Evolutionary conservation across 495 filamentous ascomycete species (phyloP), one percentile per base, ranked within the genome.

Genomic region (Cudoniella acicularis): DNA sequence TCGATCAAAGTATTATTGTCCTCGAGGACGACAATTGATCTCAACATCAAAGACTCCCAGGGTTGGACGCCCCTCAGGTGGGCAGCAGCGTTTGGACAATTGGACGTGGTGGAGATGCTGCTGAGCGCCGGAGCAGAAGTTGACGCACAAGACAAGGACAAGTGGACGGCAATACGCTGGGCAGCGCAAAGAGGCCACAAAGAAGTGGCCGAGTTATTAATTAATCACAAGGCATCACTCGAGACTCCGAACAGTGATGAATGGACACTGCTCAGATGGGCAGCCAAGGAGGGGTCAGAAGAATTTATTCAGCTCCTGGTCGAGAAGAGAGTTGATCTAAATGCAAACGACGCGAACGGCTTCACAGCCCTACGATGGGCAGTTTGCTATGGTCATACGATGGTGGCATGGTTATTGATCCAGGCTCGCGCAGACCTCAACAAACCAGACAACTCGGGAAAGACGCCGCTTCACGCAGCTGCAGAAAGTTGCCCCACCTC

Each of bases 1-100:
- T 58, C 41, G 57, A 17, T 62, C 56, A 25, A 48, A 41, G 30
- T 67, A 57, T 45, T 66, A 61, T 53, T 63, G 18, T 27, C 49
- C 3, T 8, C 18, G 9, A 8, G 8, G 18, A 51, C 18, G 23
- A 21, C 8, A 16, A 51, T 51, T 22, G 25, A 54, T 54, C 17
- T 54, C 2, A 40, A 36, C 17, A 11, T 11, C 4, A 3, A 20
- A 42, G 30, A 42, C 30, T 40, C 51, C 8, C 3, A 4, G n/a
- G 21, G 27, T 3, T 20, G 30, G 30, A 54, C 24, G 3, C 51
- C 51, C 11, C 26, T 54, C 13, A 20, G 17, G 10, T 23, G 51
- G 24, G 51, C 51, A 40, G 8, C 30, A 2, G 27, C 27, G 2
- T 20, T 11, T 8, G 51, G 51, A 16, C 24, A 40, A 11, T 20